These are phyloP conservation scores for Cercospora nicotianae DNA, from an alignment of 2,329 filamentous ascomycete genomes.

Conservation along the genomic window DNA sequence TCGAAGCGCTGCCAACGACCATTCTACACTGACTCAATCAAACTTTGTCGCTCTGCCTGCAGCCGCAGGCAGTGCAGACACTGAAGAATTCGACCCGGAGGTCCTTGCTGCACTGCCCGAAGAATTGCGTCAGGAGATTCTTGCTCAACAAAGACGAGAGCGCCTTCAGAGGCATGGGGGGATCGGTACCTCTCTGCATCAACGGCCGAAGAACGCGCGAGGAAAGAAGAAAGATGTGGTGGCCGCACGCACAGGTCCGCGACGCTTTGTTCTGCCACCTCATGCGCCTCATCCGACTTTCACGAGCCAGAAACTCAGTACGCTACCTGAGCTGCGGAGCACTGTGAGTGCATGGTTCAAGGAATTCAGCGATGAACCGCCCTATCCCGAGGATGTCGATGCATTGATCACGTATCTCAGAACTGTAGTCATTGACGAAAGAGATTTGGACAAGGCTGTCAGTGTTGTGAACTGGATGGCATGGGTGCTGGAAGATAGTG, in stretches of 20 bases:
- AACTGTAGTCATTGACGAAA: slow-evolving; percentile 71
- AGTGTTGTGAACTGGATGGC: slow-evolving; percentile 66
- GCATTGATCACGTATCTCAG: slow-evolving; percentile 72
- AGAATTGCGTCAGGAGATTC: slow-evolving; percentile 74
- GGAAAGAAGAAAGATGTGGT: slow-evolving; percentile 23
- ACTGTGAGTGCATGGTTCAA: slow-evolving; percentile 75
- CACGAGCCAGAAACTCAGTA: slow-evolving; percentile 58
- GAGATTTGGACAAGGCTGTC: slow-evolving; percentile 72
- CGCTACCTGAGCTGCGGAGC: slow-evolving; percentile 65
- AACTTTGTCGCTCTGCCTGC: slow-evolving; percentile 58
- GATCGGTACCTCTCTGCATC: slow-evolving; percentile 39
- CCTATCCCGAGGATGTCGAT: slow-evolving; percentile 74
- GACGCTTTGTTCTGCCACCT: slow-evolving; percentile 50
- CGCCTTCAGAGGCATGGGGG: slow-evolving; percentile 56
- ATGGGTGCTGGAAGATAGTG: slow-evolving; percentile 42
- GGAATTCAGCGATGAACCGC: slow-evolving; percentile 70
- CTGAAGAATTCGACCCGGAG: slow-evolving; percentile 62
- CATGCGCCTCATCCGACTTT: slow-evolving; percentile 59
- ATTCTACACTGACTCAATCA: slow-evolving; percentile 67
- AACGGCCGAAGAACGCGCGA: slow-evolving; percentile 24
- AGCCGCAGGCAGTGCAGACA: slow-evolving; percentile 39
- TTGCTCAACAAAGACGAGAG: slow-evolving; percentile 68
- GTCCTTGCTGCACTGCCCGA: slow-evolving; percentile 82
- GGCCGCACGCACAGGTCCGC: slow-evolving; percentile 37
- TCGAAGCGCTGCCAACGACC: slow-evolving; percentile 49